Evolutionary conservation across 2,329 filamentous ascomycete genomes (phyloP).

Genomic region (Venturia effusa): DNA sequence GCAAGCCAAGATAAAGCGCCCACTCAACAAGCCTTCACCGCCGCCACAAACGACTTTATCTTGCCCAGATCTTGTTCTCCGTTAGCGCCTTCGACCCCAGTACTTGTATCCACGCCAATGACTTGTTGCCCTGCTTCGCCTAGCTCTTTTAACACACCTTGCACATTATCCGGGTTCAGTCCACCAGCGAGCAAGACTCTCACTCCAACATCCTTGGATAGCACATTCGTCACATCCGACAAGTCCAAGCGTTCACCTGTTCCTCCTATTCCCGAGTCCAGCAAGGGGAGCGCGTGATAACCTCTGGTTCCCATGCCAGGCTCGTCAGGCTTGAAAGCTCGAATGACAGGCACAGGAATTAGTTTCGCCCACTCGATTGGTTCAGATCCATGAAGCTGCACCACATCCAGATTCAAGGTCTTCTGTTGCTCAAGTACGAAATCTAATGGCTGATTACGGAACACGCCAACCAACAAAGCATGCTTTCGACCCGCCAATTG

Average conservation of each 20-base stretch:
- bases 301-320: slow-evolving; percentile 62
- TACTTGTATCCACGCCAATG: slow-evolving; percentile 83
- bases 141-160: slow-evolving; percentile 50
- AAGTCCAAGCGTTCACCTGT: slow-evolving; percentile 71
- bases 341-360: slow-evolving; percentile 89
- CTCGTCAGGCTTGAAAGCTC: slow-evolving; percentile 68
- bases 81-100: slow-evolving; percentile 70
- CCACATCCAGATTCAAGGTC: slow-evolving; percentile 68
- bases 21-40: slow-evolving; percentile 32
- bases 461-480: slow-evolving; percentile 82
- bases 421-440: slow-evolving; percentile 73
- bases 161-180: slow-evolving; percentile 68
- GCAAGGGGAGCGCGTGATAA: slow-evolving; percentile 71
- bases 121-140: slow-evolving; percentile 52
- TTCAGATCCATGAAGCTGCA: slow-evolving; percentile 88
- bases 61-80: slow-evolving; percentile 71
- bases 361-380: slow-evolving; percentile 80
- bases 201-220: slow-evolving; percentile 60
- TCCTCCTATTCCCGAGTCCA: slow-evolving; percentile 77
- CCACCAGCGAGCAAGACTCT: slow-evolving; percentile 78
- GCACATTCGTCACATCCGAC: slow-evolving; percentile 52
- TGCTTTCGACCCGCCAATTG: slow-evolving; percentile 42
- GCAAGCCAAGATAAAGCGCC: too few species aligned
- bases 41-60: slow-evolving; percentile 69
- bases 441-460: slow-evolving; percentile 77